phyloP scores from a whole-genome alignment of 495 filamentous ascomycete species.

The Tuber indicum region DNA sequence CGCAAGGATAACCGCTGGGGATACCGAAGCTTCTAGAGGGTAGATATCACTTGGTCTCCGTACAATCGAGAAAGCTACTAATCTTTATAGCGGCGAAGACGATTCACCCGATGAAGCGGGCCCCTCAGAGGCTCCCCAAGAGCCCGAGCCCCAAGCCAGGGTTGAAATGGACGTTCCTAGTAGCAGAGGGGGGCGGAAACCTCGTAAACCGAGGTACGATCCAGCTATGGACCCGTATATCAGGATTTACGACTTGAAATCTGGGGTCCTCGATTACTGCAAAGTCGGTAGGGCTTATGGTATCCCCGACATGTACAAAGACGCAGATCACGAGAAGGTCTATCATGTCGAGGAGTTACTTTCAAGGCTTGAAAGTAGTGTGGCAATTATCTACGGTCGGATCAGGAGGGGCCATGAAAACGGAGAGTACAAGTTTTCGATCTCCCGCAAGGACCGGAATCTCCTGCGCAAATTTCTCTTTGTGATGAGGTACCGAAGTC shows the following conservation, averaged over 20 bases:
- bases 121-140: not conserved
- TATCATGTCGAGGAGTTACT: conserved; percentile 42
- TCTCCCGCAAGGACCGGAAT: conserved; percentile 46
- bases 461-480: conserved; percentile 52
- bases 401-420: conserved; percentile 32
- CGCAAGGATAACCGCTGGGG: not conserved
- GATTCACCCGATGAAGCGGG: not conserved
- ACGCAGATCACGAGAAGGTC: conserved; percentile 27
- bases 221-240: conserved; percentile 10
- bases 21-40: not conserved
- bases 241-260: not conserved
- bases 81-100: not conserved
- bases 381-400: conserved; percentile 23
- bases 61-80: not conserved
- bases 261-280: not conserved
- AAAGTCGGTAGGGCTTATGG: conserved; percentile 38
- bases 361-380: conserved; percentile 32
- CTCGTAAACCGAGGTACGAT: not conserved
- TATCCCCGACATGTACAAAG: conserved; percentile 44
- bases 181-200: not conserved
- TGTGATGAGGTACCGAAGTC: conserved; percentile 50
- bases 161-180: not conserved
- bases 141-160: not conserved
- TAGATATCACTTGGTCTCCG: not conserved
- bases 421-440: conserved; percentile 34